Evolutionary conservation across 2,329 filamentous ascomycete species (phyloP), one percentile per base, ranked within the genome.

Genomic region (Byssoonygena ceratinophila): DNA sequence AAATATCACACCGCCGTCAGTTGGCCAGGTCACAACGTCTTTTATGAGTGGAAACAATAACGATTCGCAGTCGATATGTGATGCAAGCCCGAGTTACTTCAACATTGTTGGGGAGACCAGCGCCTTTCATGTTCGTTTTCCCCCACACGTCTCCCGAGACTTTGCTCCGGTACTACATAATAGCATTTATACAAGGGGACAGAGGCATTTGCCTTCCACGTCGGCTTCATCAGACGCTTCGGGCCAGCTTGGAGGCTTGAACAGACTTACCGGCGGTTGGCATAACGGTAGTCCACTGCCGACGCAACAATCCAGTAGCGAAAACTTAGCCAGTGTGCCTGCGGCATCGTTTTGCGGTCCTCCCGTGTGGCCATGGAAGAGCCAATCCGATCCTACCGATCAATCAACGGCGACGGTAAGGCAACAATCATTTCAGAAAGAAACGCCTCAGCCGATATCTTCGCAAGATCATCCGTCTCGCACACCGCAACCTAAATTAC

Each of bases 11-110:
- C 70, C 76, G 16, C 73, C 75, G 55, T 78, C 80, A 1, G 76
- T 76, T 20, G 77, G 78, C 57, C 78, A 82, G 62, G 64, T 73
- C 20, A 69, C 75, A 31, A 74, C 54, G 2, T 41, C 78, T 1
- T 77, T 78, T 4, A 76, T 72, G 3, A 27, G 36, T 23, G 51
- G 34, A 14, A 45, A 14, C 22, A 45, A 49, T 11, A 14, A 29
- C 14, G 51, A 46, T 36, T 18, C 25, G 8, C 45, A 53, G 22
- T 22, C 25, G n/a, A 9, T 18, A n/a, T 34, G 46, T 29, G 46
- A 52, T 29, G 18, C 55, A n/a, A 51, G 48, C n/a, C 40, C 55
- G 4, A 41, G 55, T 32, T 56, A 56, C 18, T 56, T 56, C 34
- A 53, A 56, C 31, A 48, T 54, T n/a, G 41, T 43, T 25, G 23